Base-by-base conservation (phyloP, 257 asterid genomes). In the Sherardia arvensis region DNA sequence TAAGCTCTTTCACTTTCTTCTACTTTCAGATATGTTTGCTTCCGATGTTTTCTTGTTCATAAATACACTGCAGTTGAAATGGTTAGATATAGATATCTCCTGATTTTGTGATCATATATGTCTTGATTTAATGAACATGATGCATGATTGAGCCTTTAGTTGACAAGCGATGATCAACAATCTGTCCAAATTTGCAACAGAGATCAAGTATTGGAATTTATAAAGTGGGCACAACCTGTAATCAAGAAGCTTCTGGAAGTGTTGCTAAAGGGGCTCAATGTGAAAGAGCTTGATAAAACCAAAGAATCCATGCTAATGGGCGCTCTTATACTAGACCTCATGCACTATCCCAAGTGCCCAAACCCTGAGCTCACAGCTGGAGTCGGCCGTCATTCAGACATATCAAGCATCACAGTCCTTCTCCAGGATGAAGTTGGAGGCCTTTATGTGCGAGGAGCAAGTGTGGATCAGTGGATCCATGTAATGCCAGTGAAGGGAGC, bases 391-490 rank as follows among this genome's bases (percentile, higher is more conserved):
- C 91, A 84, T 61, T 75, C 91, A 12, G 87, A 84, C 36, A 20
- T 79, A 29, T 84, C 87, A 1, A 77, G 82, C 0, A 75, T 84
- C 18, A 84, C 84, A 0, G 15, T 81, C 70, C 83, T 84, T 34
- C 82, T 84, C 53, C 91, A 84, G 66, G 91, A 81, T 0, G 81
- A 84, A 15, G 82, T 77, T 1, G 85, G 87, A 3, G 87, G 91
- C 15, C 81, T 84, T 26, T 81, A 81, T 14, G 81, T 84, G 40
- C 75, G 71, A 49, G 81, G 63, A 15, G 12, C 57, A 2, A 73
- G 70, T 21, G 54, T 69, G 0, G 70, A 74, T 23, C 29, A 58
- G 49, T 83, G 86, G 86, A 78, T 80, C 72, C 86, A 80, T 29
- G 83, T 72, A 22, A 29, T 66, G 5, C 89, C 84, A n/a, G 71